Conservation (phyloP, 306 rosid species). For the Prunus mira region DNA sequence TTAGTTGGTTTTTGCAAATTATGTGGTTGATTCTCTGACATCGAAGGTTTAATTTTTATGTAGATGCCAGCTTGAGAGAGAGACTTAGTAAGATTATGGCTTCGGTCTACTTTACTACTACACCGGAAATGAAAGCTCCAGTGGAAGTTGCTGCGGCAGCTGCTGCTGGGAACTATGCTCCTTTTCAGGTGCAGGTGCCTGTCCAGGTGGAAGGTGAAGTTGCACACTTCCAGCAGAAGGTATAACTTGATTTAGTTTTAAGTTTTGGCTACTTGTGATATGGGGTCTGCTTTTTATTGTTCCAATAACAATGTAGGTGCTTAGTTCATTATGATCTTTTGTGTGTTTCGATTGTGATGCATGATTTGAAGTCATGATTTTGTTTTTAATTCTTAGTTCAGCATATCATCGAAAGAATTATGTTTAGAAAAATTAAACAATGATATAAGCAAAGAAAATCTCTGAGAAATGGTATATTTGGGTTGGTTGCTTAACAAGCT, state of each 20-base stretch:
- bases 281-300: not conserved
- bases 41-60: conserved; percentile 2
- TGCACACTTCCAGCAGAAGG: conserved; percentile 63
- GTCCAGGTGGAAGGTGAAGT: conserved; percentile 51
- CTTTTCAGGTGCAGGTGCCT: conserved; percentile 63
- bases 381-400: not conserved
- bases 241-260: conserved; percentile 24
- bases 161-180: conserved; percentile 65
- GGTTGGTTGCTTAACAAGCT: not conserved
- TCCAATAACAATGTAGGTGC: not conserved
- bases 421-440: not conserved
- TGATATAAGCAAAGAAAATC: not conserved
- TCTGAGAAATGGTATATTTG: not conserved
- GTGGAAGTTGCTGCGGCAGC: conserved; percentile 84
- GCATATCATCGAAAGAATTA: not conserved
- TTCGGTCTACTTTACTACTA: conserved; percentile 74
- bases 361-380: not conserved
- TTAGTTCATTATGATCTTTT: not conserved
- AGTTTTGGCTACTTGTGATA: not conserved
- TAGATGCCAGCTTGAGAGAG: conserved; percentile 83
- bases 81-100: conserved; percentile 84
- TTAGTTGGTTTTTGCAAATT: not conserved
- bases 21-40: not conserved
- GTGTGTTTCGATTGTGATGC: not conserved
- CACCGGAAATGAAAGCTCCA: conserved; percentile 88